Evolutionary conservation across 148 eudicot genomes (phyloP).

Genomic region (Suaeda aralocaspica): DNA sequence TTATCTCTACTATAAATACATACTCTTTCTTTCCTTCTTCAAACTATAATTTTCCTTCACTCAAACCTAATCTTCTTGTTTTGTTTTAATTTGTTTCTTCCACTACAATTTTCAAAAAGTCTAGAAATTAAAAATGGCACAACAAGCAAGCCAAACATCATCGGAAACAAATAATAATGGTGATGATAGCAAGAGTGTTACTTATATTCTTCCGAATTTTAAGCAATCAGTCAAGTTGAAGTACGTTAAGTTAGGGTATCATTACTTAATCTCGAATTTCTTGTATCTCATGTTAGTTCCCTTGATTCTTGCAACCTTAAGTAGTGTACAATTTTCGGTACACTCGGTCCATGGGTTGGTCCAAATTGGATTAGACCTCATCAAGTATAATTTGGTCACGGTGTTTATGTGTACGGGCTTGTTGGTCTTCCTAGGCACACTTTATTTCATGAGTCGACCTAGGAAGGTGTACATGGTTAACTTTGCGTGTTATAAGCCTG

Average conservation of each 20-base stretch:
- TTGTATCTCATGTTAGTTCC: constrained; percentile 34
- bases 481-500: constrained; percentile 39
- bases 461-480: constrained; percentile 35
- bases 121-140: constrained; percentile 5
- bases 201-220: constrained; percentile 20
- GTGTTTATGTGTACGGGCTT: constrained; percentile 21
- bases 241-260: constrained; percentile 45
- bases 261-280: constrained; percentile 37
- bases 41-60: background rate
- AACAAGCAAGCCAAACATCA: background rate
- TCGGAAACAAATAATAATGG: background rate
- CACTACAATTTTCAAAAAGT: too few relatives aligned
- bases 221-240: constrained; percentile 34
- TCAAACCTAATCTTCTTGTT: background rate
- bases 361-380: constrained; percentile 21
- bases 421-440: constrained; percentile 31
- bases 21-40: background rate
- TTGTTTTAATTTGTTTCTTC: too few relatives aligned
- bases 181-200: background rate
- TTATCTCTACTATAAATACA: background rate
- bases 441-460: constrained; percentile 42
- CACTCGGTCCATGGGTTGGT: constrained; percentile 24
- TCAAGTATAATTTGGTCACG: constrained; percentile 27
- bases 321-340: constrained; percentile 22
- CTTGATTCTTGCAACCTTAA: constrained; percentile 3